Evolutionary conservation across 1,284 basidiomycete genomes (phyloP), one percentile per base, ranked within the genome.

Genomic region (Malassezia equina): DNA sequence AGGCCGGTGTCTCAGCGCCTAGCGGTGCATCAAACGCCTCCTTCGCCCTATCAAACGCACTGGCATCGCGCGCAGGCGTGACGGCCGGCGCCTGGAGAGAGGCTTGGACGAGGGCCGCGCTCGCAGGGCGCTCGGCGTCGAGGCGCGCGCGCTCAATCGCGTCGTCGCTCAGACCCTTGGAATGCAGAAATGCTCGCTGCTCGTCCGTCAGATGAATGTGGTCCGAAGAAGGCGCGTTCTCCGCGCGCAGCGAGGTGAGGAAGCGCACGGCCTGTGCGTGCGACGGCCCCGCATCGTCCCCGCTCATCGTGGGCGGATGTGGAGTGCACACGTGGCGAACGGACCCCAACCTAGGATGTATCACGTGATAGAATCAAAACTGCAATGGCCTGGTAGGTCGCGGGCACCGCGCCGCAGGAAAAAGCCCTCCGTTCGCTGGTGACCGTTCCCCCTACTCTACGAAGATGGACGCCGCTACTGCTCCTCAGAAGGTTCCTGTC

Each of bases 201-300:
- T 51, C 42, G 7, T 43, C 43, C 4, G 51, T 45, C 1, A 57
- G 15, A 1, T 12, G 15, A 9, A 47, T 62, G 39, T 54, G 51
- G 13, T 61, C 58, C 25, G 63, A 49, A 3, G 55, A 50, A 12
- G 56, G 55, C 4, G 50, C 57, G 4, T 57, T 55, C 12, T 51
- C 29, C 19, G 59, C 43, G 15, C 56, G 60, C 17, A 64, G 49
- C 2, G 69, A 68, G 8, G 66, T 71, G 24, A 72, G 56, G 51
- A 72, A 72, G 28, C 69, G 64, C 40, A 69, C 64, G 21, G 69
- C 69, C 46, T 72, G 69, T 9, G 63, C 66, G n/a, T 71, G 61
- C 40, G 39, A n/a, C 25, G 36, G 6, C 45, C 32, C 34, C 28
- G 32, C 31, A 15, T 31, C 39, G n/a, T 45, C 40, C 52, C 32